Evolutionary conservation across 208 protist genomes (phyloP).

Genomic region (Leishmania major): DNA sequence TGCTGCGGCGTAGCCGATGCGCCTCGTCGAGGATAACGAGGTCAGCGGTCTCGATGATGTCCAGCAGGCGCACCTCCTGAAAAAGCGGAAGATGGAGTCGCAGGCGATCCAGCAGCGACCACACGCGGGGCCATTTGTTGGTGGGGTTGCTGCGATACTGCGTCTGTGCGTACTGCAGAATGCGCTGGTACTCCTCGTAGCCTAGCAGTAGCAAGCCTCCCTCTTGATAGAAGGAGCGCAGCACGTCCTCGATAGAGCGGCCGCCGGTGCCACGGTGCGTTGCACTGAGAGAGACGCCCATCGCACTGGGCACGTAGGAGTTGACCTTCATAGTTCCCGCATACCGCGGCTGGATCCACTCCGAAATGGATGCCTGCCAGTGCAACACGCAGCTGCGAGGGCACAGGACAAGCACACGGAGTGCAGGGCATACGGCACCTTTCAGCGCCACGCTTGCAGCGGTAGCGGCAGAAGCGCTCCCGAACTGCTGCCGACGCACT

Average conservation of each 20-base stretch:
- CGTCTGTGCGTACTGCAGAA: conserved; percentile 32
- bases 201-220: conserved; percentile 82
- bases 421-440: conserved; percentile 25
- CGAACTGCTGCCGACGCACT: conserved; percentile 12
- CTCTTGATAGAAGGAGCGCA: conserved; percentile 52
- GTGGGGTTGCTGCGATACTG: conserved; percentile 11
- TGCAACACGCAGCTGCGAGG: conserved; percentile 74
- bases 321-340: conserved; percentile 43
- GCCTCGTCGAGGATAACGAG: conserved; percentile 86
- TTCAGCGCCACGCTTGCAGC: not conserved
- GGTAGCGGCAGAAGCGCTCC: not conserved
- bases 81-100: conserved; percentile 48
- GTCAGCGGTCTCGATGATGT: conserved; percentile 72
- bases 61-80: conserved; percentile 39
- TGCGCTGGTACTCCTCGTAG: conserved; percentile 84
- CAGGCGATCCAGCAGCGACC: conserved; percentile 38
- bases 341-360: conserved; percentile 66
- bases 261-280: conserved; percentile 11
- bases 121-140: conserved; percentile 35
- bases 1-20: conserved; percentile 61
- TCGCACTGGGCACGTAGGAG: conserved; percentile 52
- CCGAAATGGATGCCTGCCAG: conserved; percentile 56
- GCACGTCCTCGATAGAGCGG: conserved; percentile 26
- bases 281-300: conserved; percentile 7
- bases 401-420: conserved; percentile 77